Evolutionary conservation across 495 filamentous ascomycete genomes (phyloP), one percentile per base, ranked within the genome.

Genomic region (Aspergillus homomorphus): DNA sequence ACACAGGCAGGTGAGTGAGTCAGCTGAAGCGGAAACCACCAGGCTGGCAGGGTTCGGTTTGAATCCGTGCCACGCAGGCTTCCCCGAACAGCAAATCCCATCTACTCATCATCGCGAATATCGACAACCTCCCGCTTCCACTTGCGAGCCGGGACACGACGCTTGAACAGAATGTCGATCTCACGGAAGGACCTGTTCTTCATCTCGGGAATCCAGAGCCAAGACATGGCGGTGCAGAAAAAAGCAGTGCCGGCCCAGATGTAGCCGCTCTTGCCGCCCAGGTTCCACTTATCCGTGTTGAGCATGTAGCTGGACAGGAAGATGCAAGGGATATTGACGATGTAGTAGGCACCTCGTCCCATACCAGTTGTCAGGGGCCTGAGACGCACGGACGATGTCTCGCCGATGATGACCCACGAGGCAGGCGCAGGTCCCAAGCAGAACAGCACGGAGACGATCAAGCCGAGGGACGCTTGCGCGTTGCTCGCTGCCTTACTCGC

Each of bases 161-260:
- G 80, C 53, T 77, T 76, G 67, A 82, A 82, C 66, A 82, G 54
- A 58, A 80, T 79, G 66, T 82, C 79, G 51, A 79, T 75, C 73
- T 82, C 79, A 64, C 75, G 75, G 73, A 70, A 82, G 15, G 77
- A 77, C n/a, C 79, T 54, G 61, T 70, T 42, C 71, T 79, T 82
- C 71, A 79, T 73, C 73, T 82, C 79, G 28, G 79, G 79, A 8
- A 82, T 75, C 68, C 82, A 90, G 24, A 84, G 56, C 58, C 84
- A 81, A 63, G 85, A 82, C 62, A 82, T 71, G 60, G 63, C 64
- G 65, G 84, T 83, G 69, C 85, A 89, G 50, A 84, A 65, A 70
- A 88, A 87, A 65, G 86, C 88, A 42, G 83, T 83, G 0, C 83
- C 86, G 6, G 78, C 86, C 87, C 86, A 92, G 78, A 91, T 88